phyloP scores from a whole-genome alignment of 306 rosid species.

The Lithocarpus polystachyus region DNA sequence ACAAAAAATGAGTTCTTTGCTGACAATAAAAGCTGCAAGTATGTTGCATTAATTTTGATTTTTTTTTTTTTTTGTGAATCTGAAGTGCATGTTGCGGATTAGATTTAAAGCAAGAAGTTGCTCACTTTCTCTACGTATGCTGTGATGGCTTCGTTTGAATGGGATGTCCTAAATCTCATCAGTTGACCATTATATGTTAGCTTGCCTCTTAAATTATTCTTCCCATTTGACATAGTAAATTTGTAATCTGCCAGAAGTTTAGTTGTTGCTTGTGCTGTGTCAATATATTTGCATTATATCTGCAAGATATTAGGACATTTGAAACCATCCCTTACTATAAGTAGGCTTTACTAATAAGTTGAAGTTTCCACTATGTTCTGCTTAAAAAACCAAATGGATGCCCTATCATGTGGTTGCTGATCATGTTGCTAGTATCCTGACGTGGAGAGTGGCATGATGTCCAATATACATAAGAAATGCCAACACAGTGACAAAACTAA shows the following conservation, averaged over 20 bases:
- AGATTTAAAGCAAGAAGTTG: neutral
- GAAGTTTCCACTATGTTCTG: neutral
- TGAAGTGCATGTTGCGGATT: neutral
- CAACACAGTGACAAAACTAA: neutral
- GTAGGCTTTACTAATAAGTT: neutral
- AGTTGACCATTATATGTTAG: neutral
- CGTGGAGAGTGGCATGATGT: neutral
- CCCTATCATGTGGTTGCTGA: neutral
- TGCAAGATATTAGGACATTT: neutral
- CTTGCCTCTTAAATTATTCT: neutral
- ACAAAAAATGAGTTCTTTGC: neutral
- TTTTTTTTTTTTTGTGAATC: neutral
- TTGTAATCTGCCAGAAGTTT: neutral
- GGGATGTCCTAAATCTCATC: neutral
- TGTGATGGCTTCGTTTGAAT: neutral
- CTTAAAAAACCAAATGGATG: neutral
- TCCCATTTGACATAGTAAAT: neutral
- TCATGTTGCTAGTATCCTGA: neutral
- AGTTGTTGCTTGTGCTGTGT: neutral
- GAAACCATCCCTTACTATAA: neutral
- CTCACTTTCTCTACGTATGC: neutral
- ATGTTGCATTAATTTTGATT: neutral
- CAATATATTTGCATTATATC: neutral
- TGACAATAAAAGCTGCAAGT: neutral
- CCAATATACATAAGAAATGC: constrained; percentile 7